Conservation (phyloP, 805 yeast genomes). For the Blastobotrys parvus region DNA sequence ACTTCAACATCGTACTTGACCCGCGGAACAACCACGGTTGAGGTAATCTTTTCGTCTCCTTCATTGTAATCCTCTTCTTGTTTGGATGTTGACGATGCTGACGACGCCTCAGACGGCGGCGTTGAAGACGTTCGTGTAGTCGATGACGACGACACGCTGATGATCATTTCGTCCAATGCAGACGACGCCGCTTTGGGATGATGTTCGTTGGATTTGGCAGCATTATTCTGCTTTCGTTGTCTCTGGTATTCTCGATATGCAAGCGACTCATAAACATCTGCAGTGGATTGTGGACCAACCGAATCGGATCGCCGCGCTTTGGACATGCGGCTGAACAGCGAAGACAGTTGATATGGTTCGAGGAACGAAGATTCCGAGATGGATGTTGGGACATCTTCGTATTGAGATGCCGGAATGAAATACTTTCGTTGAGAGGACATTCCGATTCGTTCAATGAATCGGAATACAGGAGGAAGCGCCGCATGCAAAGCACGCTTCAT, state of each 20-base stretch:
- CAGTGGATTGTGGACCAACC: conserved; percentile 36
- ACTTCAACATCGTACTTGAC: conserved; percentile 65
- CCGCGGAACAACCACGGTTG: conserved; percentile 26
- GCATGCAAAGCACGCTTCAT: conserved; percentile 60
- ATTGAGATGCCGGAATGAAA: conserved; percentile 31
- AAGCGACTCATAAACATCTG: conserved; percentile 33
- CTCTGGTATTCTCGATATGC: conserved; percentile 26
- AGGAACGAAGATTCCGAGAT: conserved; percentile 28
- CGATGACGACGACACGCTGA: background rate
- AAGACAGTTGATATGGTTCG: conserved; percentile 25
- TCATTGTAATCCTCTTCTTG: background rate
- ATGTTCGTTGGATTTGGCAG: too few species aligned
- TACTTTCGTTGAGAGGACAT: conserved; percentile 32
- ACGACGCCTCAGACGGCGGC: background rate
- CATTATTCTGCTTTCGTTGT: conserved; percentile 7
- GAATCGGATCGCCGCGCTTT: conserved; percentile 28
- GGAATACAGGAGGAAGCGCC: conserved; percentile 53
- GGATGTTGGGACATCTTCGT: conserved; percentile 27
- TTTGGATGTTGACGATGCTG: background rate
- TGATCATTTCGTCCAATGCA: background rate
- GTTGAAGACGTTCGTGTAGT: background rate
- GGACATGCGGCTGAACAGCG: conserved; percentile 22
- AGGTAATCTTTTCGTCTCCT: conserved; percentile 15
- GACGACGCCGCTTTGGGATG: background rate
- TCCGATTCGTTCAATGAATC: conserved; percentile 29